Percentiles rank a stretch among this genome's conserved stretches.
Conservation (phyloP, 352 stramenopile genomes). For the Blastocystis sp. region DNA sequence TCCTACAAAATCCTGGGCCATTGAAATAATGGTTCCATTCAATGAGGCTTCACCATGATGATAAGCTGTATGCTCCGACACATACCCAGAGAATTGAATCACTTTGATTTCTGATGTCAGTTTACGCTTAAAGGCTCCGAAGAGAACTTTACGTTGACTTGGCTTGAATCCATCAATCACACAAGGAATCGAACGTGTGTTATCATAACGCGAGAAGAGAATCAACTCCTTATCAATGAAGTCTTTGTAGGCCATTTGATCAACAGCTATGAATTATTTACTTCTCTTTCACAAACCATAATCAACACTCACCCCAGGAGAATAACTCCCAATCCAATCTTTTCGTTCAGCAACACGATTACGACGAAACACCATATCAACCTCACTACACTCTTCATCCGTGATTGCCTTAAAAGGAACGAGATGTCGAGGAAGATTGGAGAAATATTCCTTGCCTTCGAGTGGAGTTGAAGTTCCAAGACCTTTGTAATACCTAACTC, state of each 20-base stretch:
- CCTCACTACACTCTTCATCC: constrained; percentile 75
- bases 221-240: constrained; percentile 98
- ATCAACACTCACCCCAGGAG: constrained; percentile 83
- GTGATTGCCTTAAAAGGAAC: constrained; percentile 80
- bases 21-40: constrained; percentile 90
- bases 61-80: constrained; percentile 95
- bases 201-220: constrained; percentile 94
- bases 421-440: constrained; percentile 85
- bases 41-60: constrained; percentile 93
- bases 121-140: constrained; percentile 95
- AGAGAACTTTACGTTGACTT: constrained; percentile 95
- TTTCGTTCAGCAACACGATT: constrained; percentile 90
- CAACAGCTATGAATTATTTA: constrained; percentile 72
- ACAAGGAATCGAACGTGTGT: constrained; percentile 89
- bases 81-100: constrained; percentile 75
- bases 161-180: constrained; percentile 95
- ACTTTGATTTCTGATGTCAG: constrained; percentile 84
- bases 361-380: constrained; percentile 97
- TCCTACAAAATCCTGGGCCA: constrained; percentile 96
- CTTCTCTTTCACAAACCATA: constrained; percentile 74
- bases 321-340: constrained; percentile 87
- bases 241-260: constrained; percentile 86
- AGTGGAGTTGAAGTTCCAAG: constrained; percentile 92
- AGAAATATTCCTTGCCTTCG: constrained; percentile 96
- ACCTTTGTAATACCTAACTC: constrained; percentile 92